phyloP scores from a whole-genome alignment of 805 yeast genomes.

The Zygosaccharomyces rouxii region DNA sequence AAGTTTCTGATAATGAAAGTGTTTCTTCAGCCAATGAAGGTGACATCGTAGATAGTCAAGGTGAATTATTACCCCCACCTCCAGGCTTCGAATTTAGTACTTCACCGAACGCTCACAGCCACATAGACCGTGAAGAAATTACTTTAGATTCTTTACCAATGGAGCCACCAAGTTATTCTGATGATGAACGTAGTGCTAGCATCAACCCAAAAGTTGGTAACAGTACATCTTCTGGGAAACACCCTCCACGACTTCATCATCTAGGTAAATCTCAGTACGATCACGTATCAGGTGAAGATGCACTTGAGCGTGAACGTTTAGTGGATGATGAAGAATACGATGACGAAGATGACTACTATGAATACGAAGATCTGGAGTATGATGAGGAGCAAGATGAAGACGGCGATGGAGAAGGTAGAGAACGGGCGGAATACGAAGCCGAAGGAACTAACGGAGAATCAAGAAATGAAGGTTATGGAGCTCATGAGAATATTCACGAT shows the following conservation, averaged over 20 bases:
- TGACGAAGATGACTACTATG: constrained; percentile 1
- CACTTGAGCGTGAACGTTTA: not conserved
- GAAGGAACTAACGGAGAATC: constrained; percentile 5
- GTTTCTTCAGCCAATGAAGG: constrained; percentile 29
- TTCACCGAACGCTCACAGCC: constrained; percentile 16
- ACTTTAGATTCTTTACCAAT: constrained; percentile 35
- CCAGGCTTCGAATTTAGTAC: constrained; percentile 37
- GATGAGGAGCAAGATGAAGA: not conserved
- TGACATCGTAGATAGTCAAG: constrained; percentile 27
- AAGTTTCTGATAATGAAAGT: constrained; percentile 34
- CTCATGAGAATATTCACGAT: constrained; percentile 9
- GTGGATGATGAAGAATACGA: constrained; percentile 8
- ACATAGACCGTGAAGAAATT: constrained; percentile 29
- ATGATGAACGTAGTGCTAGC: constrained; percentile 12
- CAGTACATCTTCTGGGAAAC: not conserved
- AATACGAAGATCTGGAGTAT: not conserved
- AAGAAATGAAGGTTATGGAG: constrained; percentile 5
- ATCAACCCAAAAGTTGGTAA: not conserved
- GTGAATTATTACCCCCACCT: constrained; percentile 35
- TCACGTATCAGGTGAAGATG: not conserved
- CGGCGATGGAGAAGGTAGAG: constrained; percentile 18
- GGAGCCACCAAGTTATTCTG: constrained; percentile 39
- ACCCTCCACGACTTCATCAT: not conserved
- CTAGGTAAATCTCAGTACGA: not conserved
- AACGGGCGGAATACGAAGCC: constrained; percentile 7